Conservation (phyloP, 2,329 filamentous ascomycete species). For the Ophiostoma fasciatum region DNA sequence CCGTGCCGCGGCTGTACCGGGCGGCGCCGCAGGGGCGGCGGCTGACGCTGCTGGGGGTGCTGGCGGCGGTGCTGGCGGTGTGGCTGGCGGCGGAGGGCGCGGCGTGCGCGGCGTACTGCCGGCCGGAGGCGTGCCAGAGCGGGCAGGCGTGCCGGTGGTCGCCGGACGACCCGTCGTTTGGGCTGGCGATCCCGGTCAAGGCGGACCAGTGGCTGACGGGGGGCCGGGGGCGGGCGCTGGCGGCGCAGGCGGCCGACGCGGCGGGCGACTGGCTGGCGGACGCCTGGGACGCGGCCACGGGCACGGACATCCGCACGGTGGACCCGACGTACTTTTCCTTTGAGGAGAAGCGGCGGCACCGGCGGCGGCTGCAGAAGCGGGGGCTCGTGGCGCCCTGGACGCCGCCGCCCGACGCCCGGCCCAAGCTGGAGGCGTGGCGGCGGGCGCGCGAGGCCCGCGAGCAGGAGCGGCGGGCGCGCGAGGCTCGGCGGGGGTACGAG, state of each 20-base stretch:
- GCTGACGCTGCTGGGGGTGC: constrained; percentile 32
- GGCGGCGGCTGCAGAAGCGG: constrained; percentile 34
- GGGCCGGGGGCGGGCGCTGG: constrained; percentile 29
- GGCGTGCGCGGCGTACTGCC: constrained; percentile 40
- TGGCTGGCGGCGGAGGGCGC: constrained; percentile 41
- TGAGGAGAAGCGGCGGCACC: constrained; percentile 31
- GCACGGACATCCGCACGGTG: constrained; percentile 28
- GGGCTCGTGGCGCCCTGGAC: constrained; percentile 25
- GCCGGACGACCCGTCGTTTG: constrained; percentile 43
- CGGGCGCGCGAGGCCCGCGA: constrained; percentile 25
- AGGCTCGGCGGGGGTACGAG: constrained; percentile 19
- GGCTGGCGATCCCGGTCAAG: constrained; percentile 45
- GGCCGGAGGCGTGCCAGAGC: constrained; percentile 33
- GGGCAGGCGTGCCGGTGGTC: constrained; percentile 37
- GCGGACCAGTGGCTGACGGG: constrained; percentile 45
- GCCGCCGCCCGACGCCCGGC: constrained; percentile 25
- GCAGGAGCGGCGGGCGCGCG: constrained; percentile 21
- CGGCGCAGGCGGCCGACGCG: constrained; percentile 26
- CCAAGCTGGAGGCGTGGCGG: constrained; percentile 31
- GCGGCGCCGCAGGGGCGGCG: constrained; percentile 29
- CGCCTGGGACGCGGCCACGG: constrained; percentile 28
- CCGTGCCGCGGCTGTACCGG: constrained; percentile 32
- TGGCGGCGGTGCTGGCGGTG: constrained; percentile 27
- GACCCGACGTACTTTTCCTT: constrained; percentile 30
- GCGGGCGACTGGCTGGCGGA: constrained; percentile 33